Evolutionary conservation across 306 rosid genomes (phyloP).

Genomic region (Pyrus pyrifolia): DNA sequence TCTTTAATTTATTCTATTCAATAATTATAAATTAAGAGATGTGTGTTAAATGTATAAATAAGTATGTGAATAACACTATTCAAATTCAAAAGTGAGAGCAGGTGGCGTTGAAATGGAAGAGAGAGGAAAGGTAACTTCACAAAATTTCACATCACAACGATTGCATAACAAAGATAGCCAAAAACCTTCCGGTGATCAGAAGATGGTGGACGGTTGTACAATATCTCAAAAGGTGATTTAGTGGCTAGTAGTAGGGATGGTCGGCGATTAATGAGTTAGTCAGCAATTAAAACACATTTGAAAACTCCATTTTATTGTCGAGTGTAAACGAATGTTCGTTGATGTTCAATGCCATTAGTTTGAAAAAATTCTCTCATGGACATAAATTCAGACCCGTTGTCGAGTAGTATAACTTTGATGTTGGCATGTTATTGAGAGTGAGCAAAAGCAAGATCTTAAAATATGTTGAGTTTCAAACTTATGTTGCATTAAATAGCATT

Average conservation of each 20-base stretch:
- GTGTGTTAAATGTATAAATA: too few relatives aligned
- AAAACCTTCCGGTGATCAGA: not conserved
- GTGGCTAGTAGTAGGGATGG: too few relatives aligned
- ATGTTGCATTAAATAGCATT: not conserved
- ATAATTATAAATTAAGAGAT: too few relatives aligned
- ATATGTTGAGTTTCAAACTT: not conserved
- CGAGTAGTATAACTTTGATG: not conserved
- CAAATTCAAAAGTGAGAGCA: too few relatives aligned
- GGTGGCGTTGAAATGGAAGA: too few relatives aligned
- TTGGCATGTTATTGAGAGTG: not conserved
- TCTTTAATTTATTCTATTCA: too few relatives aligned
- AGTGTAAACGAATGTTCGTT: not conserved
- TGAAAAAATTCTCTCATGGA: not conserved
- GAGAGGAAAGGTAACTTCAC: too few relatives aligned
- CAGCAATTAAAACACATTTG: not conserved
- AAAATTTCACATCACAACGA: not conserved
- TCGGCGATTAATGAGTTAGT: not conserved
- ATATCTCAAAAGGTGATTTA: too few relatives aligned
- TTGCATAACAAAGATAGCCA: not conserved
- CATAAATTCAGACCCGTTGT: not conserved
- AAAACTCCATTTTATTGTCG: not conserved
- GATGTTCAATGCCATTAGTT: not conserved
- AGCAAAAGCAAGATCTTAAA: not conserved
- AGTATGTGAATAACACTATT: accelerated
- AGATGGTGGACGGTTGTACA: too few relatives aligned